These are phyloP conservation scores for Achlya hypogyna DNA, from an alignment of 352 stramenopile species.

Conservation along the genomic window DNA sequence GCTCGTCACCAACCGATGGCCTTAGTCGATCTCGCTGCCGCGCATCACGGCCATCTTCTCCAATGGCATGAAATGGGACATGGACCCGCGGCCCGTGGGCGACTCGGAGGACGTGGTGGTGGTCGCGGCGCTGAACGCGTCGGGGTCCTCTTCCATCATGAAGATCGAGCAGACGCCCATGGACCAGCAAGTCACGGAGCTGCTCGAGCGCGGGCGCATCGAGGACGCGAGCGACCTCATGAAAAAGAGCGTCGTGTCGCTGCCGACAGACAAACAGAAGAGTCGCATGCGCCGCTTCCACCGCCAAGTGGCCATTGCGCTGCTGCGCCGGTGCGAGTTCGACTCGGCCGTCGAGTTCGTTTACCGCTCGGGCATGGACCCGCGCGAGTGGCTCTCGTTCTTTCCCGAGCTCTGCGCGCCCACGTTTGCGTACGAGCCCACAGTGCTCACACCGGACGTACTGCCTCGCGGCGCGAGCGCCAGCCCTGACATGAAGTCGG, in stretches of 20 bases:
- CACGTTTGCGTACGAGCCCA: conserved; percentile 76
- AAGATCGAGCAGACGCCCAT: conserved; percentile 82
- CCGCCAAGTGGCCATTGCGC: conserved; percentile 65
- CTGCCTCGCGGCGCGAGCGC: conserved; percentile 61
- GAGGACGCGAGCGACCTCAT: conserved; percentile 79
- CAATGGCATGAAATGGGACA: conserved; percentile 88
- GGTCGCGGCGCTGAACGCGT: conserved; percentile 54
- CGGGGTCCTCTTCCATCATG: conserved; percentile 54
- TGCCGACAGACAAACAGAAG: conserved; percentile 75
- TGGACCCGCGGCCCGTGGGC: conserved; percentile 62
- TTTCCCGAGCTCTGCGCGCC: conserved; percentile 73
- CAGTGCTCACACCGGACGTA: conserved; percentile 75
- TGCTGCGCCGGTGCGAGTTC: conserved; percentile 74
- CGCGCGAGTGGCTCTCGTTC: conserved; percentile 80
- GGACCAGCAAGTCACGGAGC: conserved; percentile 74
- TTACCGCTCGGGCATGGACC: conserved; percentile 76
- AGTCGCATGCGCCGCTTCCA: conserved; percentile 86
- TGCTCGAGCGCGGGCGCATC: conserved; percentile 76
- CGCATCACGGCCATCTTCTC: conserved; percentile 66
- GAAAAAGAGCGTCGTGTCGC: conserved; percentile 60
- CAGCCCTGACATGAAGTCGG: conserved; percentile 63
- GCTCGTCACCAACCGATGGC: neutral
- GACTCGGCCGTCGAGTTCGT: conserved; percentile 70
- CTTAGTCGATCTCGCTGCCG: conserved; percentile 41
- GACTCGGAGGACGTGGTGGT: conserved; percentile 75